A percentile compares a stretch with the other conserved stretches of the same genome.
These are phyloP conservation scores for Dactylellina sp. DNA, from an alignment of 2,329 filamentous ascomycete species.

Conservation along the genomic window DNA sequence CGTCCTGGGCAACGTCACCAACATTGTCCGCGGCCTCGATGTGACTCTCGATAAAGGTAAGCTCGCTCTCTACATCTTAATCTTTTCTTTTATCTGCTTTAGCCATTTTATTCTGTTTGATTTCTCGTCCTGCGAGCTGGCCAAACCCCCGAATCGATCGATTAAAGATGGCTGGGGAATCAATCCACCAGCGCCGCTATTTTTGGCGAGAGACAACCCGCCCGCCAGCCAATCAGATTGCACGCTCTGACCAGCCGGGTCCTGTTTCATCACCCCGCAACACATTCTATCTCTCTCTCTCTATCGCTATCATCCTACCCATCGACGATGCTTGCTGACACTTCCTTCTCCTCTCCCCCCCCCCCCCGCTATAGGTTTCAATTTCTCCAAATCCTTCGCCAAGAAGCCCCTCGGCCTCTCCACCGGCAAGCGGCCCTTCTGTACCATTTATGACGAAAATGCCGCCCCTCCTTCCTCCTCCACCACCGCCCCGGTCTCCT, in stretches of 20 bases:
- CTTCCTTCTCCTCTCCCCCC: not conserved
- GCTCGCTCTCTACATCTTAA: not conserved
- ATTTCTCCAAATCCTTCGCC: not conserved
- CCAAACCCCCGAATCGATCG: constrained; percentile 21
- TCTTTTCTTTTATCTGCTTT: not conserved
- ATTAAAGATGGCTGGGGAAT: not conserved
- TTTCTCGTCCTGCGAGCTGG: not conserved
- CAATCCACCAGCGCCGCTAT: constrained; percentile 32
- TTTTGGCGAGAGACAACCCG: constrained; percentile 30
- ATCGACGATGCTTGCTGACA: constrained; percentile 32
- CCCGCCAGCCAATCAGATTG: constrained; percentile 33
- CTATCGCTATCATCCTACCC: too few relatives aligned
- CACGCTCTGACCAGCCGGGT: constrained; percentile 19
- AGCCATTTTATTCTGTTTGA: not conserved
- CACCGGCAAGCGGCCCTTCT: constrained; percentile 44
- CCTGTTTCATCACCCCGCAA: constrained; percentile 40
- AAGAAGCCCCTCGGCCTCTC: constrained; percentile 24
- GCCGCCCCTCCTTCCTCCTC: constrained; percentile 17
- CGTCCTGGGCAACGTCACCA: constrained; percentile 52
- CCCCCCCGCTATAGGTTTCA: too few relatives aligned
- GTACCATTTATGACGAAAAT: constrained; percentile 53
- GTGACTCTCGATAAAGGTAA: constrained; percentile 40
- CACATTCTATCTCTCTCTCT: constrained; percentile 32
- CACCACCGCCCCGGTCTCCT: not conserved
- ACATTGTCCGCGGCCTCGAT: constrained; percentile 48